phyloP scores from a whole-genome alignment of 1,284 basidiomycete genomes.

The Sporisorium scitamineum region DNA sequence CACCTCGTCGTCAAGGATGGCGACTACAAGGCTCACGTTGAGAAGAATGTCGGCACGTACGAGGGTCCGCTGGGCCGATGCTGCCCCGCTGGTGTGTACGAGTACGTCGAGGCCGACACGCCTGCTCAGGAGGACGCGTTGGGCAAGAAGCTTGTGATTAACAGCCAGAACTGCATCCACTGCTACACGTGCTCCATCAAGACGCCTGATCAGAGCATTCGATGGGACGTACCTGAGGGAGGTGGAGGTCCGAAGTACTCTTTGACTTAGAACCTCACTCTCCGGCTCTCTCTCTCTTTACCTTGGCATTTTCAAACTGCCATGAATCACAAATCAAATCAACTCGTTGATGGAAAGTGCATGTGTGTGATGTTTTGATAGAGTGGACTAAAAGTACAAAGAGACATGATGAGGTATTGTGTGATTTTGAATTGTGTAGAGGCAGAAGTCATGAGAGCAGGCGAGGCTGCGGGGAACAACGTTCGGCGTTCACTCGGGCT shows the following conservation, averaged over 20 bases:
- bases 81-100: constrained; percentile 97
- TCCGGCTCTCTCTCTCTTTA: not conserved
- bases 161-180: constrained; percentile 78
- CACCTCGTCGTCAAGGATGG: constrained; percentile 78
- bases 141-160: constrained; percentile 94
- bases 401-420: not conserved
- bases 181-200: constrained; percentile 69
- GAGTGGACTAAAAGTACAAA: constrained; percentile 29
- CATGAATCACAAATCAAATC: not conserved
- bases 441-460: not conserved
- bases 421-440: too few relatives aligned
- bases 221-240: constrained; percentile 66
- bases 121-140: constrained; percentile 73
- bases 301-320: constrained; percentile 2
- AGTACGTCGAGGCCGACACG: constrained; percentile 82
- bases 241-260: constrained; percentile 68
- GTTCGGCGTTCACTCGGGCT: constrained; percentile 14
- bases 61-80: constrained; percentile 87
- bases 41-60: constrained; percentile 78
- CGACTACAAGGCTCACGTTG: constrained; percentile 75
- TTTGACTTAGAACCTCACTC: constrained; percentile 43
- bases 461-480: not conserved
- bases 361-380: not conserved
- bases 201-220: constrained; percentile 66
- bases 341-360: not conserved